These are phyloP conservation scores for Erigeron canadensis DNA, from an alignment of 129 eudicot species.

Conservation along the genomic window DNA sequence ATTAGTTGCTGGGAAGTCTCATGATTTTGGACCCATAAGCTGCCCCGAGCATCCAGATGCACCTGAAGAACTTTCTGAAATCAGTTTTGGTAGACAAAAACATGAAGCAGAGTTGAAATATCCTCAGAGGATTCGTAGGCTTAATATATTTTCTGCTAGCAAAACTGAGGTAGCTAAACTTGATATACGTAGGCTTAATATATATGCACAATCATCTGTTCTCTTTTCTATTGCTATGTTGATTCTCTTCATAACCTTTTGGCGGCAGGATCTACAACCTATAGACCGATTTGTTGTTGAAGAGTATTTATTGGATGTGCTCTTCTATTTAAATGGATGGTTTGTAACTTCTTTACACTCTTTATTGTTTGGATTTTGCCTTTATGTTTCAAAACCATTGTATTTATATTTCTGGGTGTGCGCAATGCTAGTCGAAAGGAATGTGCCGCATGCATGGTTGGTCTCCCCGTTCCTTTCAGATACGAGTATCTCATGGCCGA, in stretches of 20 bases:
- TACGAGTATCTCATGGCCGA: constrained; percentile 98
- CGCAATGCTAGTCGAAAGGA: constrained; percentile 99
- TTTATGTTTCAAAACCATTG: constrained; percentile 5
- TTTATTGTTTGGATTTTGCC: neutral
- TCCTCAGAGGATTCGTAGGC: constrained; percentile 90
- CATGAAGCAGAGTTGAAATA: constrained; percentile 92
- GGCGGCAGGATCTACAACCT: constrained; percentile 70
- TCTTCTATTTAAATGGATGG: constrained; percentile 89
- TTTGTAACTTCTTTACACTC: constrained; percentile 38
- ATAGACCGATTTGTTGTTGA: constrained; percentile 94
- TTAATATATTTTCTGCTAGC: constrained; percentile 82
- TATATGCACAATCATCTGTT: neutral
- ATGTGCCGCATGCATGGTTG: constrained; percentile 96
- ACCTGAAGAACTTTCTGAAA: constrained; percentile 45
- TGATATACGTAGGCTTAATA: too few species aligned
- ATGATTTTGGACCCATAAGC: constrained; percentile 72
- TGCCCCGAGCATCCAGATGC: constrained; percentile 74
- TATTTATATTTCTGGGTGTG: constrained; percentile 46
- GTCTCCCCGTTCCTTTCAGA: constrained; percentile 89
- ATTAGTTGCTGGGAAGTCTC: constrained; percentile 86
- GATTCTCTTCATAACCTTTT: constrained; percentile 12
- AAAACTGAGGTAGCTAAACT: constrained; percentile 70
- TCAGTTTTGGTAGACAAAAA: constrained; percentile 70
- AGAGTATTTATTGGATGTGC: constrained; percentile 91
- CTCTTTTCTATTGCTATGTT: neutral